Evolutionary conservation across 345 rosid genomes (phyloP).

Genomic region (Corchorus olitorius): DNA sequence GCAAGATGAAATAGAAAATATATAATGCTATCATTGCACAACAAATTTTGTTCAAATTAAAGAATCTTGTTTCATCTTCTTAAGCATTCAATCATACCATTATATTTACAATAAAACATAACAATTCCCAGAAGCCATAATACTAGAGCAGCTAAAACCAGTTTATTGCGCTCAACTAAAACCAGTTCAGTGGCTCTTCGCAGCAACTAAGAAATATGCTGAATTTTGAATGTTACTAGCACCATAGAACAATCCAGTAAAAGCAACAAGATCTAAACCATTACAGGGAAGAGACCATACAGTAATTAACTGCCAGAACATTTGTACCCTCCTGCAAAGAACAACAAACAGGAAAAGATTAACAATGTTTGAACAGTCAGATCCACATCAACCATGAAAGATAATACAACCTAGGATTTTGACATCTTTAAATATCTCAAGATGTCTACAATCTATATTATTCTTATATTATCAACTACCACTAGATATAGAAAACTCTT

Average conservation of each 20-base stretch:
- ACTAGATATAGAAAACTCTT: too few relatives aligned
- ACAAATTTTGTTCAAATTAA: background rate
- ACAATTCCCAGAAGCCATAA: background rate
- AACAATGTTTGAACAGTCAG: too few relatives aligned
- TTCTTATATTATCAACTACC: too few relatives aligned
- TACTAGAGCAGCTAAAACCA: too few relatives aligned
- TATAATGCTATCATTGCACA: constrained; percentile 21
- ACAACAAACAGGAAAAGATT: background rate
- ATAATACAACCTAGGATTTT: background rate
- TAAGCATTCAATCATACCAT: background rate
- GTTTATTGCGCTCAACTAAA: too few relatives aligned
- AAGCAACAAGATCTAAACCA: background rate
- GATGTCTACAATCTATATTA: too few relatives aligned
- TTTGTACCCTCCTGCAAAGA: constrained; percentile 74
- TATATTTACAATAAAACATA: background rate
- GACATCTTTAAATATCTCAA: background rate
- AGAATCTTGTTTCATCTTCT: background rate
- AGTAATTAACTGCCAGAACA: constrained; percentile 70
- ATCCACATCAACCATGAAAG: background rate
- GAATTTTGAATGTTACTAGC: background rate
- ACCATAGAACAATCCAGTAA: background rate
- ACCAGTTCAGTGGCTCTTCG: too few relatives aligned
- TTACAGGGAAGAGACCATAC: background rate
- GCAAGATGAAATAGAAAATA: constrained; percentile 57
- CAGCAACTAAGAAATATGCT: too few relatives aligned